Conservation (phyloP, 331 rosid genomes). For the Saraca asoca region DNA sequence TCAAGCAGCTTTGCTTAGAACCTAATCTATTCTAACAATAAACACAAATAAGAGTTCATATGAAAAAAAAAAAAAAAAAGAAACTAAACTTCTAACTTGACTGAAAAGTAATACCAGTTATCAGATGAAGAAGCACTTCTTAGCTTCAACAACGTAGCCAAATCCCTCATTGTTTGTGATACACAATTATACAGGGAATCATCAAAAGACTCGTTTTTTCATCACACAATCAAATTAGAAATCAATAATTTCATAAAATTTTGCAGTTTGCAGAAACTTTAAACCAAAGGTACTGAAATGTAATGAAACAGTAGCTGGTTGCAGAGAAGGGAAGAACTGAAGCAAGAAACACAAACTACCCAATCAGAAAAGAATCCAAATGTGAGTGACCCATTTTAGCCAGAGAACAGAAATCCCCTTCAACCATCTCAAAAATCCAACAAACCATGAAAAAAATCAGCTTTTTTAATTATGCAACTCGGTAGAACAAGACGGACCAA, state of each 20-base stretch:
- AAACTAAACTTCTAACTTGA: not conserved
- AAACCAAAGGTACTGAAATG: constrained; percentile 51
- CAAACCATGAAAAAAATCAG: not conserved
- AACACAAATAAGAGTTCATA: not conserved
- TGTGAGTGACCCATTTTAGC: constrained; percentile 40
- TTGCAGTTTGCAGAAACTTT: constrained; percentile 1
- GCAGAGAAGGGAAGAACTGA: constrained; percentile 7
- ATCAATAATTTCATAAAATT: constrained; percentile 8
- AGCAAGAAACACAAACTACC: constrained; percentile 10
- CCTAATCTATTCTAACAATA: constrained; percentile 36
- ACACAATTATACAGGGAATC: constrained; percentile 6
- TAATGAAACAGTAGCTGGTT: constrained; percentile 58
- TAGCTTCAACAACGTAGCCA: constrained; percentile 9
- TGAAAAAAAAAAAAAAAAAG: not conserved
- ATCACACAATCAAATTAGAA: constrained; percentile 28
- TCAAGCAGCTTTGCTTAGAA: constrained; percentile 49
- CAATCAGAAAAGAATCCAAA: constrained; percentile 30
- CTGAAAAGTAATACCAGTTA: not conserved
- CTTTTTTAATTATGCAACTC: not conserved
- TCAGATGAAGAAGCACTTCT: not conserved
- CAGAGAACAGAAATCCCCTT: constrained; percentile 29
- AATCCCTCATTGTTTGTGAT: constrained; percentile 26
- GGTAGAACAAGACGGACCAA: not conserved
- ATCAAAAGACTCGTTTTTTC: constrained; percentile 24
- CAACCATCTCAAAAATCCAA: constrained; percentile 1